phyloP scores from a whole-genome alignment of 352 stramenopile species.

The Phytophthora ramorum region DNA sequence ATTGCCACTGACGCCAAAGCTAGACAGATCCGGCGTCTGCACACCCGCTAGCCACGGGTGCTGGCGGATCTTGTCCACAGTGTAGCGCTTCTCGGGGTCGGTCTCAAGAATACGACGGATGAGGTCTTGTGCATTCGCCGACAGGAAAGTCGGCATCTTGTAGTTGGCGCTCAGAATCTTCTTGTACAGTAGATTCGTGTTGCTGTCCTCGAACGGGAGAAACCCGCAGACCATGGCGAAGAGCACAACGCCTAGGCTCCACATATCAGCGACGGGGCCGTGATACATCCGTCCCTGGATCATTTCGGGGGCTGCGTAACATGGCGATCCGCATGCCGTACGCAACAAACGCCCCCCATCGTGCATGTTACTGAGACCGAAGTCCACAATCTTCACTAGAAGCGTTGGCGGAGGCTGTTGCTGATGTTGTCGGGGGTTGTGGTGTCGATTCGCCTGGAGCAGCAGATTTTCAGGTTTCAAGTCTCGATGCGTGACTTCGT shows the following conservation, averaged over 20 bases:
- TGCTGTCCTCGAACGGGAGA: slow-evolving; percentile 93
- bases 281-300: slow-evolving; percentile 89
- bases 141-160: slow-evolving; percentile 81
- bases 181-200: slow-evolving; percentile 93
- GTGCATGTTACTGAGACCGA: slow-evolving; percentile 93
- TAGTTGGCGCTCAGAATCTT: slow-evolving; percentile 93
- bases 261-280: slow-evolving; percentile 89
- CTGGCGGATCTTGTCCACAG: slow-evolving; percentile 76
- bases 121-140: slow-evolving; percentile 76
- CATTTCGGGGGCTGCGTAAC: slow-evolving; percentile 94
- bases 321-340: slow-evolving; percentile 93
- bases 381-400: slow-evolving; percentile 91
- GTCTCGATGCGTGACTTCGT: slow-evolving; percentile 91
- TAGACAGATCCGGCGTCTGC: slow-evolving; percentile 18
- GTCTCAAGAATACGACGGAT: slow-evolving; percentile 87
- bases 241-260: slow-evolving; percentile 93
- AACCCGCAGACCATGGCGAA: slow-evolving; percentile 93
- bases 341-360: slow-evolving; percentile 77
- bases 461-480: slow-evolving; percentile 94
- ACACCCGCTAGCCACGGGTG: slow-evolving; percentile 82
- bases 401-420: slow-evolving; percentile 17
- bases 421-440: slow-evolving; percentile 27
- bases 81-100: slow-evolving; percentile 80
- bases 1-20: neutral
- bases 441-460: slow-evolving; percentile 62